Percentiles rank a stretch among this genome's conserved stretches.
These are phyloP conservation scores for Nitzschia sp. DNA, from an alignment of 108 stramenopile genomes.

Conservation along the genomic window DNA sequence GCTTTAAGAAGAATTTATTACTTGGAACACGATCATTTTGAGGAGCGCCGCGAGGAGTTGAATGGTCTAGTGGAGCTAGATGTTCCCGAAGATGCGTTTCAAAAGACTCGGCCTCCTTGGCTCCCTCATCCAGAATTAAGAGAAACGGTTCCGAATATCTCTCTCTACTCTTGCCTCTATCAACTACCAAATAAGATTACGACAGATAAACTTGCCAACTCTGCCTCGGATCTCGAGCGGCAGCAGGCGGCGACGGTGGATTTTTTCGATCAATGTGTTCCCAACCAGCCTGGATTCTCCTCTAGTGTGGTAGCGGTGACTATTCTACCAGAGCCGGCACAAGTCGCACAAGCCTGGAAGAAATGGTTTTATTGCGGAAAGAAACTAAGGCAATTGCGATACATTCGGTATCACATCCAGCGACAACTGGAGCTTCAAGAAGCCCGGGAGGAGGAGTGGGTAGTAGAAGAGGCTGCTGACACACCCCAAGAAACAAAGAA, in stretches of 20 bases:
- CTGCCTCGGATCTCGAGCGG: constrained; percentile 49
- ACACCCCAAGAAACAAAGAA: neutral
- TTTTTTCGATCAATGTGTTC: constrained; percentile 84
- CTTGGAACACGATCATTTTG: constrained; percentile 71
- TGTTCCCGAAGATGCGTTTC: constrained; percentile 2
- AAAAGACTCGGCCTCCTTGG: constrained; percentile 46
- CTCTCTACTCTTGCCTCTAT: constrained; percentile 67
- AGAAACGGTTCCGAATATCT: constrained; percentile 82
- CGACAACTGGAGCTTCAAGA: constrained; percentile 3
- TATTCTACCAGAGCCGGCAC: constrained; percentile 66
- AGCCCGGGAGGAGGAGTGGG: constrained; percentile 3
- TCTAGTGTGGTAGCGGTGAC: constrained; percentile 86
- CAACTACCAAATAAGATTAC: constrained; percentile 17
- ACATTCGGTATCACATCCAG: constrained; percentile 40
- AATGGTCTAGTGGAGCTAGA: constrained; percentile 15
- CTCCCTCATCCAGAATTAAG: constrained; percentile 84
- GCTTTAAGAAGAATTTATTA: constrained; percentile 79
- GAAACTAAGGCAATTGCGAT: constrained; percentile 61
- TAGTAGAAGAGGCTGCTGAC: neutral
- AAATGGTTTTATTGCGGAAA: constrained; percentile 78
- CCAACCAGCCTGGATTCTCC: constrained; percentile 79
- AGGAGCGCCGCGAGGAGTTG: constrained; percentile 54
- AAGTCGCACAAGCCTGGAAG: constrained; percentile 71
- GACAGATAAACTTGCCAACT: neutral
- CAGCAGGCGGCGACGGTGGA: constrained; percentile 66